phyloP scores from a whole-genome alignment of 768 basidiomycete species.

The Neoboletus magnificus region DNA sequence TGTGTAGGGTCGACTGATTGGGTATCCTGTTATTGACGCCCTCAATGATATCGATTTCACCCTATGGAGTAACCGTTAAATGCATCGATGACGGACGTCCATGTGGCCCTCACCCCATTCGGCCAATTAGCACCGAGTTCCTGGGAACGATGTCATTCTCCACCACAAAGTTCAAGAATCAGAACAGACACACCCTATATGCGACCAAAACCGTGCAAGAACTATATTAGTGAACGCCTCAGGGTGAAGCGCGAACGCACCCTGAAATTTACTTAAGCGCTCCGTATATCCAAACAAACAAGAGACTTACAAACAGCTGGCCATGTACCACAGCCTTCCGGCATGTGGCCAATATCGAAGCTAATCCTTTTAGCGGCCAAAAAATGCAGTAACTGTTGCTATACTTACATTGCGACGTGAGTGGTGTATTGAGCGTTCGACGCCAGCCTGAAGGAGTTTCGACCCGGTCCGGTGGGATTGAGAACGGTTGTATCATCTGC shows the following conservation, averaged over 20 bases:
- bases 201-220: background rate
- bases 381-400: background rate
- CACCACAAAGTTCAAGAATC: background rate
- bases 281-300: background rate
- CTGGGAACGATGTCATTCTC: slow-evolving; percentile 11
- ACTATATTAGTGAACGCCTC: background rate
- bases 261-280: slow-evolving; percentile 14
- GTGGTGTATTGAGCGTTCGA: slow-evolving; percentile 30
- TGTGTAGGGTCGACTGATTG: slow-evolving; percentile 33
- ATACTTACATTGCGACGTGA: slow-evolving; percentile 34
- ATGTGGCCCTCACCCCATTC: slow-evolving; percentile 8
- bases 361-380: background rate
- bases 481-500: slow-evolving; percentile 34
- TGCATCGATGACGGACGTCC: too few relatives aligned
- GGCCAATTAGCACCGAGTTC: slow-evolving; percentile 30
- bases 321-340: slow-evolving; percentile 39
- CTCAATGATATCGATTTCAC: slow-evolving; percentile 34
- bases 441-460: slow-evolving; percentile 36
- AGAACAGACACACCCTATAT: slow-evolving; percentile 22
- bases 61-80: slow-evolving; percentile 8
- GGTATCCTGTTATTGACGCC: slow-evolving; percentile 31
- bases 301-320: slow-evolving; percentile 33
- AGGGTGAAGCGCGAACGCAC: slow-evolving; percentile 13
- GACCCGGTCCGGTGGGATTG: slow-evolving; percentile 28
- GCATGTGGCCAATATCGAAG: slow-evolving; percentile 39